phyloP scores from a whole-genome alignment of 169 alveolate genomes.

The Hammondia hammondi region DNA sequence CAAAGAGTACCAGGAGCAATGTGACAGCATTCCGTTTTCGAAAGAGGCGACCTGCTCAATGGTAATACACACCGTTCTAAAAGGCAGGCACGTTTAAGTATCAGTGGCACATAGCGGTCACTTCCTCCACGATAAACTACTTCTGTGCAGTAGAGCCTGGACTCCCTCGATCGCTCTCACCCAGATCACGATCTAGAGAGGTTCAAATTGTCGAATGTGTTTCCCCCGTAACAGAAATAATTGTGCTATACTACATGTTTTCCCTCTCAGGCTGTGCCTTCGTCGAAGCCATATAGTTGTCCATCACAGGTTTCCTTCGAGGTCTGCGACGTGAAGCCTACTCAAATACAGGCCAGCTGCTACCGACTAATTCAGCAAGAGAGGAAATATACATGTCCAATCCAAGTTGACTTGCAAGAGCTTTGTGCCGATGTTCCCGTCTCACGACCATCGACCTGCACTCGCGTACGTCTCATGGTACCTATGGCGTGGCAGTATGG shows the following conservation, averaged over 20 bases:
- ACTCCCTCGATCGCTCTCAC: no score
- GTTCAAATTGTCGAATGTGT: no score
- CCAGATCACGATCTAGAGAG: no score
- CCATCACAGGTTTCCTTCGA: slow-evolving; percentile 19
- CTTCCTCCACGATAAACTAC: no score
- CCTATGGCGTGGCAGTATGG: no score
- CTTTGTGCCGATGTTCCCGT: slow-evolving; percentile 39
- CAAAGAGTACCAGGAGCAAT: slow-evolving; percentile 4
- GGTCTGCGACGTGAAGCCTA: slow-evolving; percentile 40
- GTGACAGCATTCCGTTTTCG: slow-evolving; percentile 22
- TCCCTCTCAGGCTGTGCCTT: neutral
- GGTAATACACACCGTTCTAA: neutral
- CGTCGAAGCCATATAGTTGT: slow-evolving; percentile 20
- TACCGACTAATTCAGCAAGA: slow-evolving; percentile 22
- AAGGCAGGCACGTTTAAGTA: no score
- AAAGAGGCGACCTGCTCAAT: slow-evolving; percentile 39
- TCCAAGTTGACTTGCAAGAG: slow-evolving; percentile 36
- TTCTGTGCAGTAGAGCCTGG: no score
- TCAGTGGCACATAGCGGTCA: no score
- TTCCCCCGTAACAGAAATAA: no score
- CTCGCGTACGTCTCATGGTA: slow-evolving; percentile 2
- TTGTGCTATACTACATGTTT: neutral
- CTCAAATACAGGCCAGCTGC: slow-evolving; percentile 4
- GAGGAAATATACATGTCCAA: neutral
- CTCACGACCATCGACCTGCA: slow-evolving; percentile 33